phyloP scores from a whole-genome alignment of 148 eudicot species.

The Tetragonia tetragonoides region DNA sequence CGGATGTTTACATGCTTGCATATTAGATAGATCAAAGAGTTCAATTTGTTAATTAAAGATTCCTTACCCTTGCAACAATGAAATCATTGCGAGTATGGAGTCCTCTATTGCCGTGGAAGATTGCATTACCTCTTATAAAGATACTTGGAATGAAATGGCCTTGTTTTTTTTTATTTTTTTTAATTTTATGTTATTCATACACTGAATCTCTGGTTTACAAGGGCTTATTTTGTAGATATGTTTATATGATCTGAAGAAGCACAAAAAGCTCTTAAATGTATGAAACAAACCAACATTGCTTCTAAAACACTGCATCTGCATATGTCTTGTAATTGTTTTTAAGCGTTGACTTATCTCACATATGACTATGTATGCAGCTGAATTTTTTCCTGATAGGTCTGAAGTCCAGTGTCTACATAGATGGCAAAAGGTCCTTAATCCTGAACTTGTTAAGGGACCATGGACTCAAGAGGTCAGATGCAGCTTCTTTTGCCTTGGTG shows the following conservation, averaged over 20 bases:
- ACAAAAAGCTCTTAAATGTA: neutral
- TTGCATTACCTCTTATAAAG: neutral
- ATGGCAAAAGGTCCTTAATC: constrained; percentile 99
- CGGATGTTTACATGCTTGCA: too few relatives aligned
- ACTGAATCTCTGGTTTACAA: neutral
- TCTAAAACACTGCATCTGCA: neutral
- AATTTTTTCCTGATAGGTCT: constrained; percentile 88
- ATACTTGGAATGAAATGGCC: neutral
- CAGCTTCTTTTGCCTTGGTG: neutral
- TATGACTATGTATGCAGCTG: constrained; percentile 57
- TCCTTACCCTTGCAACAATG: too few relatives aligned
- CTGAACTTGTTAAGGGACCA: constrained; percentile 96
- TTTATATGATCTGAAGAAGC: neutral
- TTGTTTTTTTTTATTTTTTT: neutral
- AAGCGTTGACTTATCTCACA: neutral
- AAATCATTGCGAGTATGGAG: neutral
- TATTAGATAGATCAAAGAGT: too few relatives aligned
- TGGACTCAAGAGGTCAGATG: constrained; percentile 79
- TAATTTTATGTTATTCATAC: neutral
- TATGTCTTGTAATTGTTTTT: neutral
- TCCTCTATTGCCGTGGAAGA: neutral
- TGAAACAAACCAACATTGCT: neutral
- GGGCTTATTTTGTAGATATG: neutral
- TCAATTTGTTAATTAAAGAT: too few relatives aligned
- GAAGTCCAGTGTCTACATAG: constrained; percentile 96